Evolutionary conservation across 768 basidiomycete genomes (phyloP), one percentile per base, ranked within the genome.

Genomic region (Hemileccinum impolitum): DNA sequence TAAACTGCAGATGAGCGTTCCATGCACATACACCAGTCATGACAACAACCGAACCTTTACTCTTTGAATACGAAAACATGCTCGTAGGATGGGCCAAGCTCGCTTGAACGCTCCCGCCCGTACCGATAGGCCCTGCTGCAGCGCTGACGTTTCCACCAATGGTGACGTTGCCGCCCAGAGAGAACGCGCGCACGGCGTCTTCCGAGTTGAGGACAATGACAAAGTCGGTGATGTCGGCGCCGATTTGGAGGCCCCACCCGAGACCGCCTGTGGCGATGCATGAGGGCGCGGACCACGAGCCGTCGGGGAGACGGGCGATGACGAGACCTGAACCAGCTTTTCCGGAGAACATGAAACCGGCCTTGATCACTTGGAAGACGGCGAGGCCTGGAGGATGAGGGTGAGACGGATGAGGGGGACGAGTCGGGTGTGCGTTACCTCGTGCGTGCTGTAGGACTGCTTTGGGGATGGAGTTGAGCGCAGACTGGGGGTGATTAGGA

Each of bases 41-140:
- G 26, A 32, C 0, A 62, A 34, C 30, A 9, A 19, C 17, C 39
- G 8, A 57, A 91, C 92, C 93, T 72, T 93, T 94, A 12, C 91
- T 94, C 69, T 94, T 90, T 10, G 91, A 94, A 67, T 96, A 95
- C 53, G 90, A 92, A 70, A 96, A 99, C 90, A 97, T 94, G 5
- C 94, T 94, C 17, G 94, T 85, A 0, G 95, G 95, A 68, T 94
- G 91, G 5, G 93, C 91, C 36, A 95, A 74, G 3, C 82, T 84
- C 1, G 93, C 83, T 58, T 93, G 86, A 0, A 96, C 82, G 51
- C 89, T 87, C 4, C 90, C 95, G 5, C 94, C 94, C 0, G 95
- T 96, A 1, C 94, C 95, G 51, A 97, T 87, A 0, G 94, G 94
- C 1, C 94, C 94, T 7, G 94, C 94, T 0, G 85, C 75, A 2